phyloP scores from a whole-genome alignment of 139 green algal species.

The Haematococcus lacustris region DNA sequence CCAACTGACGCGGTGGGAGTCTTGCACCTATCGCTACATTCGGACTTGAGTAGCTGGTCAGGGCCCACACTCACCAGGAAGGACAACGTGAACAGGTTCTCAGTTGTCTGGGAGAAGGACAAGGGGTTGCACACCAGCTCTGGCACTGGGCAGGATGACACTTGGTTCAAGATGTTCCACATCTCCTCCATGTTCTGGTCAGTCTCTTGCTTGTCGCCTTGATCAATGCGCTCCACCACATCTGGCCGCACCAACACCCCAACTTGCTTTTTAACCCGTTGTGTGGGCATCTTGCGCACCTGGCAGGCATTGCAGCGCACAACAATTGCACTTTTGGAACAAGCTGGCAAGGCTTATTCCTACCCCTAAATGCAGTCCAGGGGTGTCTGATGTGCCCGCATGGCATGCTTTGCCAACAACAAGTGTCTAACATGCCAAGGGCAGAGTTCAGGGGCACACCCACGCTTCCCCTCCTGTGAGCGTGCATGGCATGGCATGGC shows the following conservation, averaged over 20 bases:
- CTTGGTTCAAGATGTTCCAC: slow-evolving; percentile 35
- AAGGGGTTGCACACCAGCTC: slow-evolving; percentile 52
- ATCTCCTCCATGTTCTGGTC: slow-evolving; percentile 74
- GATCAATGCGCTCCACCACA: neutral
- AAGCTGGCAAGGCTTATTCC: neutral
- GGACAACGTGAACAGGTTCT: slow-evolving; percentile 81
- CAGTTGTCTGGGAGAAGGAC: slow-evolving; percentile 75
- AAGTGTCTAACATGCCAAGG: neutral
- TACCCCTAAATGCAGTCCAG: neutral
- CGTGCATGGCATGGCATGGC: neutral
- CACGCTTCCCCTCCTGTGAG: neutral
- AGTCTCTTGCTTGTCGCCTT: slow-evolving; percentile 46
- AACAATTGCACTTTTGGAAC: neutral
- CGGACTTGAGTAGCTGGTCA: too few relatives aligned
- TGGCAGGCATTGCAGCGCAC: neutral
- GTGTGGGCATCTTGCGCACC: neutral
- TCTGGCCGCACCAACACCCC: neutral
- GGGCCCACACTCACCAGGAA: slow-evolving; percentile 85
- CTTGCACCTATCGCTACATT: too few relatives aligned
- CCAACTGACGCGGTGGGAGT: too few relatives aligned
- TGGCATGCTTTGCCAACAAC: neutral
- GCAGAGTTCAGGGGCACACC: neutral
- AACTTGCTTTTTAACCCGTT: neutral
- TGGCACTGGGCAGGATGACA: slow-evolving; percentile 4
- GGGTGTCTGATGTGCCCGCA: neutral